Conservation (phyloP, 129 eudicot species). For the Flaveria trinervia region DNA sequence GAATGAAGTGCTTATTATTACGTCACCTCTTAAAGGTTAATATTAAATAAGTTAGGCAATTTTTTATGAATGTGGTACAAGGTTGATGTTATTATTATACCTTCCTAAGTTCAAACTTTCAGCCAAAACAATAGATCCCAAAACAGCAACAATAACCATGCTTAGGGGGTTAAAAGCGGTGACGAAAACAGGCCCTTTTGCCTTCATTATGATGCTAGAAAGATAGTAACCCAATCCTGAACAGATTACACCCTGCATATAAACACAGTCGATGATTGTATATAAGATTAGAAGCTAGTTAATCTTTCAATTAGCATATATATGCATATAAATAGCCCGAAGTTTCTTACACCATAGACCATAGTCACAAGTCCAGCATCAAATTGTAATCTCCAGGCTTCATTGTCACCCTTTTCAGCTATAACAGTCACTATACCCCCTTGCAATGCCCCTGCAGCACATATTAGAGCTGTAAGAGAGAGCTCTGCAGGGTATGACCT, state of each 20-base stretch:
- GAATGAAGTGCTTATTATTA: no score
- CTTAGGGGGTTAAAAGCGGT: conserved; percentile 77
- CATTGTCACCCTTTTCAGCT: conserved; percentile 45
- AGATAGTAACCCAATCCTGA: conserved; percentile 81
- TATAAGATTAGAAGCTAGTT: background rate
- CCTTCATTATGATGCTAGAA: conserved; percentile 69
- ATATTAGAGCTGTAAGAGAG: conserved; percentile 51
- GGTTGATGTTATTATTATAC: conserved; percentile 39
- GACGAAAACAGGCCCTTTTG: conserved; percentile 87
- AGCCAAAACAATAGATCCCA: conserved; percentile 60
- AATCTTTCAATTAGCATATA: background rate
- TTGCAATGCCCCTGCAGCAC: conserved; percentile 46
- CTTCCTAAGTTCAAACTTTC: conserved; percentile 78
- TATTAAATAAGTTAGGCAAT: background rate
- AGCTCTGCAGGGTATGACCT: conserved; percentile 55
- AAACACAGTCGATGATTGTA: background rate
- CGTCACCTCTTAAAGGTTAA: background rate
- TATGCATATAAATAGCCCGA: background rate
- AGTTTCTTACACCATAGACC: conserved; percentile 52
- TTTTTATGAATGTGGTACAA: background rate
- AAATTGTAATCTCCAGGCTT: conserved; percentile 40
- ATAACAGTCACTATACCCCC: conserved; percentile 45
- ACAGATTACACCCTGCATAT: conserved; percentile 69
- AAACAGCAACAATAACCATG: conserved; percentile 79
- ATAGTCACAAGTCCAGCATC: conserved; percentile 56